Evolutionary conservation across 1,284 basidiomycete species (phyloP).

Genomic region (Boletus putidus): DNA sequence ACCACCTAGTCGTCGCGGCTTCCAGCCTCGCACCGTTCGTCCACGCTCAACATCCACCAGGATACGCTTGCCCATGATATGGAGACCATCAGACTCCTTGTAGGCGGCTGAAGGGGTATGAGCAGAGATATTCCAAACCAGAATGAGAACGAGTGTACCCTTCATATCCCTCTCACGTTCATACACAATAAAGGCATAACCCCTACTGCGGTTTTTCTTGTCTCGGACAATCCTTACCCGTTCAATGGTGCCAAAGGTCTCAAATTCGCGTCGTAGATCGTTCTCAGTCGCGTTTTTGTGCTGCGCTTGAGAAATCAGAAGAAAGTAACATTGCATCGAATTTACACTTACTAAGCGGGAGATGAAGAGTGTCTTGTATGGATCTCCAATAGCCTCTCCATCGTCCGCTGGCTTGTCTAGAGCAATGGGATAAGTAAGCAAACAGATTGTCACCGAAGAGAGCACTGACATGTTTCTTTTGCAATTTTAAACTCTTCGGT

Average conservation of each 20-base stretch:
- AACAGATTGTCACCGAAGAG: slow-evolving; percentile 3
- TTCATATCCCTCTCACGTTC: slow-evolving; percentile 99
- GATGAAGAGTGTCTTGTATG: slow-evolving; percentile 98
- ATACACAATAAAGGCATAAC: slow-evolving; percentile 97
- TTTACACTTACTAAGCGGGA: slow-evolving; percentile 72
- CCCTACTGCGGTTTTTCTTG: slow-evolving; percentile 82
- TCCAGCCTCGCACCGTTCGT: slow-evolving; percentile 98
- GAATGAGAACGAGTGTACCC: slow-evolving; percentile 51
- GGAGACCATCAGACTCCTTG: slow-evolving; percentile 98
- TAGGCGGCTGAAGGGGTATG: slow-evolving; percentile 74
- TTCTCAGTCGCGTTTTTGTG: slow-evolving; percentile 88
- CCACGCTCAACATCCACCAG: slow-evolving; percentile 98
- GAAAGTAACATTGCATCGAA: slow-evolving; percentile 10
- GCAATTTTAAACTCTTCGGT: slow-evolving; percentile 78
- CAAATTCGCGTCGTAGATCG: slow-evolving; percentile 93
- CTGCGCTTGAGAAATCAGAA: slow-evolving; percentile 43
- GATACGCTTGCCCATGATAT: slow-evolving; percentile 93
- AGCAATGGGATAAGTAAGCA: slow-evolving; percentile 18
- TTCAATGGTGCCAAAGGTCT: slow-evolving; percentile 93
- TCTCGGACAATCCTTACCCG: slow-evolving; percentile 88
- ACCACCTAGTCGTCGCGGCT: slow-evolving; percentile 91
- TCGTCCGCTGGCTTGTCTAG: slow-evolving; percentile 91
- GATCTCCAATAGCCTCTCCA: slow-evolving; percentile 91
- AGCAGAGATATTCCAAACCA: slow-evolving; percentile 18
- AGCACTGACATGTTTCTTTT: slow-evolving; percentile 76